These are phyloP conservation scores for Vaccinium myrtillus DNA, from an alignment of 148 eudicot genomes.

Conservation along the genomic window DNA sequence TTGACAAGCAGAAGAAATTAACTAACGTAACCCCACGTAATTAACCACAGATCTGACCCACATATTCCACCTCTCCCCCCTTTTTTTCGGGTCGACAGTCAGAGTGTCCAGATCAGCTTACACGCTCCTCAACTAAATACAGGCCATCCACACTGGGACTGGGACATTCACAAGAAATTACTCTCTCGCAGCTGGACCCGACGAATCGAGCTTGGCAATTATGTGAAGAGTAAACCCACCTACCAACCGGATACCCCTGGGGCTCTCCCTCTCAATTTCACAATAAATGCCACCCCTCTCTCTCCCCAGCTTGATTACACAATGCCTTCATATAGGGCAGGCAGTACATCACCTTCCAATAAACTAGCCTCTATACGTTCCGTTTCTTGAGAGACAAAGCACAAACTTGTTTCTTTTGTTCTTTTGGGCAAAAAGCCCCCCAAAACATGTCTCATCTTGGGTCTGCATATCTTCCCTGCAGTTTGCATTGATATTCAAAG, in stretches of 20 bases:
- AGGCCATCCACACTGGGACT: too few relatives aligned
- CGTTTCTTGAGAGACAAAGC: conserved; percentile 38
- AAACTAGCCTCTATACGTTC: conserved; percentile 27
- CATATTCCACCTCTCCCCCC: conserved; percentile 15
- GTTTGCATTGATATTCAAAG: conserved; percentile 9
- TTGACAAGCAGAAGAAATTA: conserved; percentile 37
- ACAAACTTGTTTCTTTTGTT: conserved; percentile 20
- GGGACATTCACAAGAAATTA: too few relatives aligned
- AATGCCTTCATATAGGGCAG: conserved; percentile 16
- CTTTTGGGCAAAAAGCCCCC: conserved; percentile 18
- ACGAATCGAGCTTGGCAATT: too few relatives aligned
- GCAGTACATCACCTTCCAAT: conserved; percentile 18
- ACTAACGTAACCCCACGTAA: conserved; percentile 25
- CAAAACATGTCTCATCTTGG: conserved; percentile 39
- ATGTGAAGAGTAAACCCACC: too few relatives aligned
- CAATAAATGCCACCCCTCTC: background rate
- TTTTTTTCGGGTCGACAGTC: background rate
- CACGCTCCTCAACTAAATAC: too few relatives aligned
- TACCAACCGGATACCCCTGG: too few relatives aligned
- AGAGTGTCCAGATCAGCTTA: too few relatives aligned
- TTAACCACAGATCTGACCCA: conserved; percentile 40
- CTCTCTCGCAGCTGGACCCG: too few relatives aligned
- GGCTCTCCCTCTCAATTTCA: background rate
- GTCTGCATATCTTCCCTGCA: conserved; percentile 27
- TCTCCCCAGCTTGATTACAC: background rate